These are phyloP conservation scores for Aspergillus bridgeri DNA, from an alignment of 495 filamentous ascomycete species.

Conservation along the genomic window DNA sequence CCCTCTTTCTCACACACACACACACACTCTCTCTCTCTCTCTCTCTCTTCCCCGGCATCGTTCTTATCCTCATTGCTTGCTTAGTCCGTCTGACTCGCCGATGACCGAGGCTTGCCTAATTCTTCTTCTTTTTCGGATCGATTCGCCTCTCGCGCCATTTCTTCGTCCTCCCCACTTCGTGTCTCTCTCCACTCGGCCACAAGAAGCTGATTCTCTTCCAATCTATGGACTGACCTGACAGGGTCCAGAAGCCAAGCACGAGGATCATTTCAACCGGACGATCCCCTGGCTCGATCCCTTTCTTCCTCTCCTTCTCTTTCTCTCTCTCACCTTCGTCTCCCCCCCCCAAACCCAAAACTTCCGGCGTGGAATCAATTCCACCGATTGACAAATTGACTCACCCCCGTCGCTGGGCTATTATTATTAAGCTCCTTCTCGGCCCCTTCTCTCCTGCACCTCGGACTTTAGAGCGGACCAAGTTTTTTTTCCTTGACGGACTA, in stretches of 20 bases:
- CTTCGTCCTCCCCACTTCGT: not conserved
- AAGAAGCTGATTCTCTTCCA: too few species aligned
- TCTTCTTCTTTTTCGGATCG: not conserved
- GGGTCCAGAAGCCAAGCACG: not conserved
- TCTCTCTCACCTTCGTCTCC: not conserved
- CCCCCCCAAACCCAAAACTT: not conserved
- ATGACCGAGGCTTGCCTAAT: not conserved
- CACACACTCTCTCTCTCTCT: too few species aligned
- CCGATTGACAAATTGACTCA: not conserved
- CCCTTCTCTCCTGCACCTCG: not conserved
- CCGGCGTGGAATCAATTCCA: not conserved
- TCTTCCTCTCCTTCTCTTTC: not conserved
- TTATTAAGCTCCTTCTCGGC: not conserved
- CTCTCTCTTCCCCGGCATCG: not conserved
- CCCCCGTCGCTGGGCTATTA: not conserved
- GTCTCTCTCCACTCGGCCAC: not conserved
- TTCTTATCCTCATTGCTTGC: not conserved
- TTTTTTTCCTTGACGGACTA: not conserved
- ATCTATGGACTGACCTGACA: too few species aligned
- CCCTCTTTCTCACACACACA: too few species aligned
- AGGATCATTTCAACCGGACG: not conserved
- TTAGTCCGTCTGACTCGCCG: not conserved
- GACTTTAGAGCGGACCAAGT: not conserved
- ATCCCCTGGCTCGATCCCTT: conserved; percentile 1
- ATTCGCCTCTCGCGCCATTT: not conserved